Percentiles rank a stretch among this genome's conserved stretches.
Conservation (phyloP, 345 rosid species). For the Trapa incisa region DNA sequence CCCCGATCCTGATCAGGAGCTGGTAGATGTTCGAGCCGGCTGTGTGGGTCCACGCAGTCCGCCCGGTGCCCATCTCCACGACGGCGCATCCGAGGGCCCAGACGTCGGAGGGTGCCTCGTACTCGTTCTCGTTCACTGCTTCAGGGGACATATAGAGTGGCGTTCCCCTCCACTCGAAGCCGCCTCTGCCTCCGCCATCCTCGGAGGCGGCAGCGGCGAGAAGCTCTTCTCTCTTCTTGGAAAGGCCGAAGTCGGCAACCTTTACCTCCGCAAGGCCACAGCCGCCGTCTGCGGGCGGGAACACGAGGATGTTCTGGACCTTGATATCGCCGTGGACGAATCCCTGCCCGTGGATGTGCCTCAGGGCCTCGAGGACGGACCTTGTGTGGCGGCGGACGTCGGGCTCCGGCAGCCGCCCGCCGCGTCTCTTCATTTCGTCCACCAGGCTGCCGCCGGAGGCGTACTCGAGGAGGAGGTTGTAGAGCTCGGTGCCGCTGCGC, state of each 20-base stretch:
- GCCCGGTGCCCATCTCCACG: no score
- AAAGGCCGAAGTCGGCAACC: slow-evolving; percentile 66
- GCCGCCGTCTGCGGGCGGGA: slow-evolving; percentile 14
- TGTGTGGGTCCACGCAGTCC: no score
- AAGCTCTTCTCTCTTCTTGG: not conserved
- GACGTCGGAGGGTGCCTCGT: no score
- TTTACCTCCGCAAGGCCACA: slow-evolving; percentile 16
- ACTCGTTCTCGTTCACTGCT: no score
- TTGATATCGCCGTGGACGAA: slow-evolving; percentile 40
- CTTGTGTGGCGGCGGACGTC: slow-evolving; percentile 37
- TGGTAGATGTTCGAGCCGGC: no score
- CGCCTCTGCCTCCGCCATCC: not conserved
- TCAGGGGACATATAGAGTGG: no score
- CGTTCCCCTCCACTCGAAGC: slow-evolving; percentile 48
- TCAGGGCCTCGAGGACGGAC: slow-evolving; percentile 42
- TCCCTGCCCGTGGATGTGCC: slow-evolving; percentile 48
- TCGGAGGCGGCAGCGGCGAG: not conserved
- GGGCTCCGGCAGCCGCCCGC: slow-evolving; percentile 36
- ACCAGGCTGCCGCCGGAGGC: slow-evolving; percentile 65
- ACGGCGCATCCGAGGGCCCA: no score
- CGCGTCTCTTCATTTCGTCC: slow-evolving; percentile 15
- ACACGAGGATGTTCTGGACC: slow-evolving; percentile 31
- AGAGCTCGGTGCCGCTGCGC: slow-evolving; percentile 25
- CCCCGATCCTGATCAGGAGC: no score
- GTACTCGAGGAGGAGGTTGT: slow-evolving; percentile 57